phyloP scores from a whole-genome alignment of 1,284 basidiomycete species.

The Rhodotorula sp. region DNA sequence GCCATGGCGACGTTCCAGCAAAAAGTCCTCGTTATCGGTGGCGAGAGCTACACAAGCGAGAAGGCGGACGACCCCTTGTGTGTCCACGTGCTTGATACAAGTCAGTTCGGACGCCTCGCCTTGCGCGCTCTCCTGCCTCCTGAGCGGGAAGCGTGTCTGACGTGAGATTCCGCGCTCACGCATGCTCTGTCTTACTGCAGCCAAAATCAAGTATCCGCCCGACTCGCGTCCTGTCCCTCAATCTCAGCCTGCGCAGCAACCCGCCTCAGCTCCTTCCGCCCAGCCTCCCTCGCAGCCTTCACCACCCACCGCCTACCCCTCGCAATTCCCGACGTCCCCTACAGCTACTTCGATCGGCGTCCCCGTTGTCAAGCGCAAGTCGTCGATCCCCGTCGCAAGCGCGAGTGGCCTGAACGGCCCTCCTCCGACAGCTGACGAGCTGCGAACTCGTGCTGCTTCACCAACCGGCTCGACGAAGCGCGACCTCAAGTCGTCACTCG shows the following conservation, averaged over 20 bases:
- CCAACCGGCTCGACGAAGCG: slow-evolving; percentile 15
- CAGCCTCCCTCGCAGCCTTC: neutral
- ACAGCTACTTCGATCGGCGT: neutral
- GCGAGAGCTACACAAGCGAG: slow-evolving; percentile 72
- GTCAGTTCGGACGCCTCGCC: slow-evolving; percentile 55
- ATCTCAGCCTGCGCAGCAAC: slow-evolving; percentile 45
- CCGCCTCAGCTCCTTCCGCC: neutral
- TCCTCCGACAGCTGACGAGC: neutral
- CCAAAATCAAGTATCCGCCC: slow-evolving; percentile 89
- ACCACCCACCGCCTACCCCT: neutral
- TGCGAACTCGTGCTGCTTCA: slow-evolving; percentile 19
- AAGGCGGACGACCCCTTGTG: slow-evolving; percentile 62
- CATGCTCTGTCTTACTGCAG: slow-evolving; percentile 53
- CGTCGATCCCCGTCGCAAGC: slow-evolving; percentile 40
- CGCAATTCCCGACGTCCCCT: neutral
- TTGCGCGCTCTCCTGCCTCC: neutral
- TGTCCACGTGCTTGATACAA: slow-evolving; percentile 89
- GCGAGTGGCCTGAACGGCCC: neutral
- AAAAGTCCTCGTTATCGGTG: slow-evolving; percentile 88
- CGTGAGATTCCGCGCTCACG: rapidly evolving
- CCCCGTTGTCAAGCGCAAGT: slow-evolving; percentile 39
- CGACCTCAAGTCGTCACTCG: slow-evolving; percentile 4
- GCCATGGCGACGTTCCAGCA: slow-evolving; percentile 88
- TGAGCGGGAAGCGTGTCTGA: too few relatives aligned
- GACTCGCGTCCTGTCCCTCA: slow-evolving; percentile 48